phyloP scores from a whole-genome alignment of 2,329 filamentous ascomycete genomes.

The Xylariaceae sp. region DNA sequence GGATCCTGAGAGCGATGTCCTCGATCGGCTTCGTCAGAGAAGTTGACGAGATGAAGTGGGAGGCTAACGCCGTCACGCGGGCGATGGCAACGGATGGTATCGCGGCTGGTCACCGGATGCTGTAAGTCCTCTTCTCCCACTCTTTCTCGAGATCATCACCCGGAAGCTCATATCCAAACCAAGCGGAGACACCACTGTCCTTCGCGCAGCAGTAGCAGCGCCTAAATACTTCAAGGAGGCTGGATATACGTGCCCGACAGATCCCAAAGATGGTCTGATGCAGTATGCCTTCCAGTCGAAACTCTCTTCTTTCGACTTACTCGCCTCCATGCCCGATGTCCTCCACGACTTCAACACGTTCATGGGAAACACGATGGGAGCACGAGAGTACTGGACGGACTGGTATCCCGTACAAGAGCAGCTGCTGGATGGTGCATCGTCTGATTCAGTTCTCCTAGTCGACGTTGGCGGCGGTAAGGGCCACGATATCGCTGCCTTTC shows the following conservation, averaged over 20 bases:
- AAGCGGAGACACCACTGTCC: slow-evolving; percentile 19
- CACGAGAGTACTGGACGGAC: slow-evolving; percentile 22
- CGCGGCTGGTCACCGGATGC: slow-evolving; percentile 23
- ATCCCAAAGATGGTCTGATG: slow-evolving; percentile 24
- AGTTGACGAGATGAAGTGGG: slow-evolving; percentile 21
- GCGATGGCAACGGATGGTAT: slow-evolving; percentile 27
- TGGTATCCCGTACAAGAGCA: slow-evolving; percentile 27
- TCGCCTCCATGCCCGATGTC: slow-evolving; percentile 17
- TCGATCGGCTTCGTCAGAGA: slow-evolving; percentile 24
- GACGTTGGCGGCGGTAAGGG: slow-evolving; percentile 30
- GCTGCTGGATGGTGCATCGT: slow-evolving; percentile 22
- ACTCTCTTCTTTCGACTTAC: slow-evolving; percentile 19
- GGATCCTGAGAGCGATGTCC: slow-evolving; percentile 20
- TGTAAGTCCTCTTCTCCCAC: too few relatives aligned
- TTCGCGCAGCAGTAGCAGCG: slow-evolving; percentile 17
- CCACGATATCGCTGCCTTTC: slow-evolving; percentile 28
- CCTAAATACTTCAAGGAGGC: slow-evolving; percentile 22
- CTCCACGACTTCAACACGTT: slow-evolving; percentile 25
- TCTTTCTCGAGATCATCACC: too few relatives aligned
- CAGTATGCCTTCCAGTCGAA: slow-evolving; percentile 28
- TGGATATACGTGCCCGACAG: slow-evolving; percentile 22
- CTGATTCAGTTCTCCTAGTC: slow-evolving; percentile 22
- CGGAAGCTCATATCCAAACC: too few relatives aligned
- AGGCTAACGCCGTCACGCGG: slow-evolving; percentile 21
- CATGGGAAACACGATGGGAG: slow-evolving; percentile 29